Conservation (phyloP, 106 monocot species). For the Dendrobium nobile region DNA sequence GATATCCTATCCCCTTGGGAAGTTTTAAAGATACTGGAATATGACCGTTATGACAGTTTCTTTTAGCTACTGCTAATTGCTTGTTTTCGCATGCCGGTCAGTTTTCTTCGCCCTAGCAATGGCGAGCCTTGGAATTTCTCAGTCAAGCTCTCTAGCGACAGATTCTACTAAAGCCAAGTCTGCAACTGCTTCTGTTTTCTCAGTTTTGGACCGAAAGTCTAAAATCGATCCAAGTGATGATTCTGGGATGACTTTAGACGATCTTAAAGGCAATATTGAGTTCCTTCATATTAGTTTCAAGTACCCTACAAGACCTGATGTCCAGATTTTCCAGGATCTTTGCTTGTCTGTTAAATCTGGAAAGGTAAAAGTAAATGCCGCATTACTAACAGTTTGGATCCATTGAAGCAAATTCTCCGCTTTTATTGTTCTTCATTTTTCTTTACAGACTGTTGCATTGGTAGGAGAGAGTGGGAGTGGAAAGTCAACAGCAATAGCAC, state of each 20-base stretch:
- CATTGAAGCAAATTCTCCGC: background rate
- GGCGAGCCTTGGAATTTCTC: conserved; percentile 30
- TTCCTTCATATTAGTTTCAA: conserved; percentile 29
- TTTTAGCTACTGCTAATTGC: background rate
- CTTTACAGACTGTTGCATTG: conserved; percentile 24
- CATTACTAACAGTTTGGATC: background rate
- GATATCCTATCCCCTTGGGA: background rate
- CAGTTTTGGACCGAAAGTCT: conserved; percentile 25
- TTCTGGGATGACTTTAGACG: conserved; percentile 21
- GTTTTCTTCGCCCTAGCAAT: conserved; percentile 32
- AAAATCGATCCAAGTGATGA: conserved; percentile 30
- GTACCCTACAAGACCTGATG: conserved; percentile 34
- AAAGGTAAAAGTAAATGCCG: conserved; percentile 16
- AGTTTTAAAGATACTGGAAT: no score
- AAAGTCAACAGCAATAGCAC: conserved; percentile 12
- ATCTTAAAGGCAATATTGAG: conserved; percentile 28
- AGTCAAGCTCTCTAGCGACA: conserved; percentile 28
- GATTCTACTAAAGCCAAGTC: conserved; percentile 35
- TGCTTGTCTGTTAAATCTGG: conserved; percentile 23
- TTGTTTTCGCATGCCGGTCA: background rate
- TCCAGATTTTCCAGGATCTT: conserved; percentile 34
- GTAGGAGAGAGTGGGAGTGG: conserved; percentile 18
- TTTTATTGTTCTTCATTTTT: background rate
- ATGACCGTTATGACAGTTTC: no score
- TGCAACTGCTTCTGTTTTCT: conserved; percentile 32